These are phyloP conservation scores for Scenedesmus sp. DNA, from an alignment of 163 green algal genomes.

Conservation along the genomic window DNA sequence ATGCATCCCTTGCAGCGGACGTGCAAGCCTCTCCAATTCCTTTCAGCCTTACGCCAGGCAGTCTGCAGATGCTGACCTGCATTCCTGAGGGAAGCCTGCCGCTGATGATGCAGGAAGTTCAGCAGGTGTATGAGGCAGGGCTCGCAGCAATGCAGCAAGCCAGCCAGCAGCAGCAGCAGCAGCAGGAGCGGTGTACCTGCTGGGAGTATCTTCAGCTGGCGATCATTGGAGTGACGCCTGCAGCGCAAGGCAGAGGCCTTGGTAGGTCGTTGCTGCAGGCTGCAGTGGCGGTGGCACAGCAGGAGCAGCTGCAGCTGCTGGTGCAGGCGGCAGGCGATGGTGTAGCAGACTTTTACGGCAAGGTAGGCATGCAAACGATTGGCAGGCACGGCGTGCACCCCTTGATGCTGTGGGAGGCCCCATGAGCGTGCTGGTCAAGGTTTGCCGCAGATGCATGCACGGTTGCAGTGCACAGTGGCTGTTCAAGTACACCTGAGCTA, in stretches of 20 bases:
- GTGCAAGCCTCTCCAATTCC: not conserved
- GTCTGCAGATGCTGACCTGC: conserved; percentile 18
- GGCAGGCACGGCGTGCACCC: not conserved
- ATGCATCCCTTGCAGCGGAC: not conserved
- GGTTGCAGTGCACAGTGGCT: too few species aligned
- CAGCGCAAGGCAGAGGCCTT: not conserved
- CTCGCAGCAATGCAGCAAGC: conserved; percentile 14
- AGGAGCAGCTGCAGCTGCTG: not conserved
- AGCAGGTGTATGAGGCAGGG: not conserved
- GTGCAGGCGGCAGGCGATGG: not conserved
- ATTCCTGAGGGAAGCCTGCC: conserved; percentile 25
- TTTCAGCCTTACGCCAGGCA: conserved; percentile 29
- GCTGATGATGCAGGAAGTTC: not conserved
- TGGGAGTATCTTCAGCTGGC: not conserved
- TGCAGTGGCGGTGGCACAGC: not conserved
- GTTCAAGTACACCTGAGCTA: too few species aligned
- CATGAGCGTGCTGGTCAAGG: not conserved
- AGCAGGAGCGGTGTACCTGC: not conserved
- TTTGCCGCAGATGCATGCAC: too few species aligned
- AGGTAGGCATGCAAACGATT: not conserved
- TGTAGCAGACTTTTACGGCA: not conserved
- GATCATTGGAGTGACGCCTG: not conserved
- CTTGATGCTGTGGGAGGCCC: not conserved
- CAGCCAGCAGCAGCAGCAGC: conserved; percentile 7
- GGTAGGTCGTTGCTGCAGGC: conserved; percentile 10